Evolutionary conservation across 1,284 basidiomycete species (phyloP).

Genomic region (Sporisorium sorghi): DNA sequence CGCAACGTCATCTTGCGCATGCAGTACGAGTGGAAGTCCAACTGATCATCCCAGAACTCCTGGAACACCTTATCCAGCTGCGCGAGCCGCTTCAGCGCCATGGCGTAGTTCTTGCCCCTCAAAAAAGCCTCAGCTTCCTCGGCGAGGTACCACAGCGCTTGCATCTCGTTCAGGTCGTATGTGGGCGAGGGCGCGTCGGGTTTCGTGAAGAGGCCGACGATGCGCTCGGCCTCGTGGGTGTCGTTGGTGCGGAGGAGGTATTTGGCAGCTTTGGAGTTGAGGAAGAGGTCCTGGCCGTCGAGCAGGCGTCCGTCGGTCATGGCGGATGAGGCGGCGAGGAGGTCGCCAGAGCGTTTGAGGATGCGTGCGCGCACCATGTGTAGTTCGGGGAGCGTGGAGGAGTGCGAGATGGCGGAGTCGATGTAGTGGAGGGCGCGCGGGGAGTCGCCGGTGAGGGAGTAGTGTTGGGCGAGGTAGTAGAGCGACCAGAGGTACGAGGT

Average conservation of each 20-base stretch:
- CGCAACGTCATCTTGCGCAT: constrained; percentile 88
- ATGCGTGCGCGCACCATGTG: constrained; percentile 85
- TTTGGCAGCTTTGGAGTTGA: constrained; percentile 94
- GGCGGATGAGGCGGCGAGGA: constrained; percentile 78
- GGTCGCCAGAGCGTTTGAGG: constrained; percentile 87
- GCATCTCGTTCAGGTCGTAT: constrained; percentile 93
- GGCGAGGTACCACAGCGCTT: constrained; percentile 86
- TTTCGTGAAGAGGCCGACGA: constrained; percentile 65
- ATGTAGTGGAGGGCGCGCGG: constrained; percentile 77
- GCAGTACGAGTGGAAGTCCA: constrained; percentile 97
- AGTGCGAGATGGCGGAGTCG: constrained; percentile 79
- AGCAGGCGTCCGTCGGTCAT: constrained; percentile 86
- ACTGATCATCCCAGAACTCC: constrained; percentile 94
- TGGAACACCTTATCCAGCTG: constrained; percentile 85
- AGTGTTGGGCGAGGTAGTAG: constrained; percentile 93
- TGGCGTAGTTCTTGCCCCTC: constrained; percentile 77
- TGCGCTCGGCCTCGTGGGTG: constrained; percentile 72
- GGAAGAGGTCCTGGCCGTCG: constrained; percentile 94
- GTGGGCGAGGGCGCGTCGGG: constrained; percentile 76
- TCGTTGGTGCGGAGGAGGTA: constrained; percentile 83
- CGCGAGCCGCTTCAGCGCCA: constrained; percentile 88
- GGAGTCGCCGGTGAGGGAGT: constrained; percentile 74
- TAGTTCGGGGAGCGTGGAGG: constrained; percentile 92
- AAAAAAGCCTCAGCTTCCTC: constrained; percentile 84
- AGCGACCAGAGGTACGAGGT: constrained; percentile 93